phyloP scores from a whole-genome alignment of 2,329 filamentous ascomycete species.

The Trichoderma atroviride region DNA sequence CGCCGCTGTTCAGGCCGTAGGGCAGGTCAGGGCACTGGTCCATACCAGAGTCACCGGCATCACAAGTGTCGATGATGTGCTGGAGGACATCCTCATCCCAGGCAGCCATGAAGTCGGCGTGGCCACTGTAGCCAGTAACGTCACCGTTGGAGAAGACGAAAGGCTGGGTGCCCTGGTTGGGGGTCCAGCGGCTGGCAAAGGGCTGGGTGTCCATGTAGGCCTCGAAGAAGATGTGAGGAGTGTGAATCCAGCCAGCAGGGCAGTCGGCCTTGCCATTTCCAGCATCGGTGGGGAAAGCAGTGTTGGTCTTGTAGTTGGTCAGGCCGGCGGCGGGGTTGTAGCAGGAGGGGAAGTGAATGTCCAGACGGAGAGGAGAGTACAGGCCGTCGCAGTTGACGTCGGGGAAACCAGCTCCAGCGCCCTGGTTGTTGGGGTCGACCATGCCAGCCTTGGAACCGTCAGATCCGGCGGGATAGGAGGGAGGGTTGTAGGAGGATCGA shows the following conservation, averaged over 20 bases:
- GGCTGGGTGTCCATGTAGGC: conserved; percentile 62
- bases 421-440: conserved; percentile 55
- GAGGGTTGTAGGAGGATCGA: conserved; percentile 49
- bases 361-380: conserved; percentile 63
- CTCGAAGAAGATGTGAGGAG: conserved; percentile 61
- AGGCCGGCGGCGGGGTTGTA: conserved; percentile 67
- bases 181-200: conserved; percentile 57
- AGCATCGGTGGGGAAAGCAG: conserved; percentile 59
- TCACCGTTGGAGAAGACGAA: conserved; percentile 73
- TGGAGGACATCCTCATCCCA: conserved; percentile 70
- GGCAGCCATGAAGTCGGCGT: conserved; percentile 73
- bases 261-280: conserved; percentile 56
- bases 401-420: conserved; percentile 68
- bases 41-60: conserved; percentile 61
- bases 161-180: conserved; percentile 57
- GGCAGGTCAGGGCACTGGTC: conserved; percentile 63
- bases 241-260: conserved; percentile 56
- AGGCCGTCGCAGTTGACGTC: conserved; percentile 67
- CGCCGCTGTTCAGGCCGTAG: conserved; percentile 53
- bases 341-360: conserved; percentile 74
- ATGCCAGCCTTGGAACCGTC: conserved; percentile 60
- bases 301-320: conserved; percentile 64
- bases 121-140: conserved; percentile 68
- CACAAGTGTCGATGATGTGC: conserved; percentile 68
- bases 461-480: conserved; percentile 57